These are phyloP conservation scores for Magnusiomyces ingens DNA, from an alignment of 1,139 yeast genomes.

Conservation along the genomic window DNA sequence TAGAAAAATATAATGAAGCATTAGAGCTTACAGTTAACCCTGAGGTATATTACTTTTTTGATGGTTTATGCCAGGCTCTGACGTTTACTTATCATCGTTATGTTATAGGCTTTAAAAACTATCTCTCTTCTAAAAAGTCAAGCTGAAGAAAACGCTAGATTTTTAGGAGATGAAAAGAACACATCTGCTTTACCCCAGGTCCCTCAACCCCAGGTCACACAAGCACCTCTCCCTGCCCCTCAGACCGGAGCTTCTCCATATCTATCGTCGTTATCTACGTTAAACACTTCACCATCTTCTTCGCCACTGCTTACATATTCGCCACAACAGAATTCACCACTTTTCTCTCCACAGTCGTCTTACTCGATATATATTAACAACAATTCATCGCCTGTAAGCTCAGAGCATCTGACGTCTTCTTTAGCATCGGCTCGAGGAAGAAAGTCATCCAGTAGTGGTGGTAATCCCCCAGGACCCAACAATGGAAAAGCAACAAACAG, in stretches of 20 bases:
- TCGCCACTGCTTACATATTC: background rate
- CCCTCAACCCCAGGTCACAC: background rate
- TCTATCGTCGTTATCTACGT: background rate
- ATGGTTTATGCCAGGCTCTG: background rate
- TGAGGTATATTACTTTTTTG: conserved; percentile 8
- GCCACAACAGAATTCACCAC: too few species aligned
- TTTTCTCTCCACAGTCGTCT: too few species aligned
- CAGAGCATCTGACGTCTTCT: conserved; percentile 23
- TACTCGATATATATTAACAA: background rate
- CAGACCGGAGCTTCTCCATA: conserved; percentile 1
- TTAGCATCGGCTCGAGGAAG: conserved; percentile 31
- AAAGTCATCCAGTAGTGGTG: background rate
- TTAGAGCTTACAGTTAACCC: conserved; percentile 12
- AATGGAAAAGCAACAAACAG: background rate
- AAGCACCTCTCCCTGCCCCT: background rate
- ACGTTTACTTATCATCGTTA: background rate
- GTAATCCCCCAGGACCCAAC: too few species aligned
- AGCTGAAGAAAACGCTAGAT: conserved; percentile 11
- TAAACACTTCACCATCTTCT: conserved; percentile 6
- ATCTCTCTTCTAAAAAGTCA: conserved; percentile 13
- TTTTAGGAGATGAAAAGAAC: conserved; percentile 12
- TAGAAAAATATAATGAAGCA: conserved; percentile 13
- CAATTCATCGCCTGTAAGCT: conserved; percentile 12
- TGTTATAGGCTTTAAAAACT: conserved; percentile 13
- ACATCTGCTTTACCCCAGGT: conserved; percentile 9